Conservation (phyloP, 345 rosid genomes). For the Eucalyptus marginata region DNA sequence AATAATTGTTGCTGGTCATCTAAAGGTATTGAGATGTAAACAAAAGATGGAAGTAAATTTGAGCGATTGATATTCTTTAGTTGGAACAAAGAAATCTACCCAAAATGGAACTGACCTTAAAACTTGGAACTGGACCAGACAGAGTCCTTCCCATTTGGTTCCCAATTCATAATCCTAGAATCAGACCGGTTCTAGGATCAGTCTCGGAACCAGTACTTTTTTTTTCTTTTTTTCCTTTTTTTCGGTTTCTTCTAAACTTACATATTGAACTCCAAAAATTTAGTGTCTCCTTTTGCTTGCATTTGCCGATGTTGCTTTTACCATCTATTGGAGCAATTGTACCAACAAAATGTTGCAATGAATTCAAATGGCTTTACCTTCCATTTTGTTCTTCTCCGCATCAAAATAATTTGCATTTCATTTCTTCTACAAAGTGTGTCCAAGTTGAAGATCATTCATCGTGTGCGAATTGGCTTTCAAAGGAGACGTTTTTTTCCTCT, state of each 20-base stretch:
- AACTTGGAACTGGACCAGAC: fast-evolving
- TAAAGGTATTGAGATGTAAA: neutral
- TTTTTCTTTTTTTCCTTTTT: neutral
- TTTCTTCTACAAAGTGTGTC: neutral
- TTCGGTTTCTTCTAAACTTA: neutral
- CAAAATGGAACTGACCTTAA: neutral
- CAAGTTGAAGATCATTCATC: neutral
- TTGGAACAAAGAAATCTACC: neutral
- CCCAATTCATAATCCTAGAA: too few species aligned
- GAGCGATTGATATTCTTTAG: neutral
- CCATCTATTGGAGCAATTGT: neutral
- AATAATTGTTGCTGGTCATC: neutral
- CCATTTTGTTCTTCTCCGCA: too few species aligned
- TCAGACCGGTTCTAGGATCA: fast-evolving
- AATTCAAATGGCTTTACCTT: neutral
- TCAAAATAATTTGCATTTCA: neutral
- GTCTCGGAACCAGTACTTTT: neutral
- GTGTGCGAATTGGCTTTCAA: neutral
- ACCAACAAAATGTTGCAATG: neutral
- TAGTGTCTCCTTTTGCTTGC: neutral
- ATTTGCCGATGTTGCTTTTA: neutral
- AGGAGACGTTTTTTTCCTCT: neutral
- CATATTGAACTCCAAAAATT: neutral
- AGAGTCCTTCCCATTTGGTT: too few species aligned
- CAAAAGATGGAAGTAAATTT: neutral